A percentile compares a stretch with the other conserved stretches of the same genome.
Evolutionary conservation across 1,139 yeast species (phyloP).

Genomic region (Nakaseomyces delphensis): DNA sequence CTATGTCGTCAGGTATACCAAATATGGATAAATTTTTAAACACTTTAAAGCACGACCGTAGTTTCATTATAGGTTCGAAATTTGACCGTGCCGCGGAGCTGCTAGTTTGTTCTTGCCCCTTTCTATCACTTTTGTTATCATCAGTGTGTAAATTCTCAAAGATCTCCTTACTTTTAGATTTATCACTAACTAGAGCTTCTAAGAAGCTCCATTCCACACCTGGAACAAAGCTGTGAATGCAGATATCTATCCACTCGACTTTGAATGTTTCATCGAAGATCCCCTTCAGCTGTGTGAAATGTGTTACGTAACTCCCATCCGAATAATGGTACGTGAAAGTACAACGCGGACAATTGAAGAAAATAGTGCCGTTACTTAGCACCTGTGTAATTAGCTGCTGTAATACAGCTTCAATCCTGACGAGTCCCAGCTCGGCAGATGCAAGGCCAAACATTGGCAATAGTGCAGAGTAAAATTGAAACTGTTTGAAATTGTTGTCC

Average conservation of each 20-base stretch:
- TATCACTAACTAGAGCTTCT: slow-evolving; percentile 29
- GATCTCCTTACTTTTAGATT: slow-evolving; percentile 17
- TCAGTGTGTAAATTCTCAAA: slow-evolving; percentile 9
- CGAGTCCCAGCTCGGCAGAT: slow-evolving; percentile 46
- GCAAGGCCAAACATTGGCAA: slow-evolving; percentile 60
- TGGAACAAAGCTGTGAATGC: slow-evolving; percentile 38
- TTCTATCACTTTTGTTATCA: slow-evolving; percentile 4
- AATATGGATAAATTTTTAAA: slow-evolving; percentile 40
- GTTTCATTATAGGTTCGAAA: slow-evolving; percentile 24
- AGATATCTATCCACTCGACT: slow-evolving; percentile 65
- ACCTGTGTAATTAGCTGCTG: slow-evolving; percentile 62
- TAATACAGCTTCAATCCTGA: slow-evolving; percentile 48
- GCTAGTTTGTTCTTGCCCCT: not conserved
- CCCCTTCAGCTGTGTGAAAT: slow-evolving; percentile 51
- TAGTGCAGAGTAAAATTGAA: slow-evolving; percentile 54
- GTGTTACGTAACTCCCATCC: slow-evolving; percentile 64
- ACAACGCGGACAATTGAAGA: slow-evolving; percentile 52
- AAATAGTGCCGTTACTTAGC: slow-evolving; percentile 55
- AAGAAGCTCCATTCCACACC: slow-evolving; percentile 40
- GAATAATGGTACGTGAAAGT: slow-evolving; percentile 46
- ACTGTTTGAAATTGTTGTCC: slow-evolving; percentile 44
- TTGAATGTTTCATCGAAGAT: slow-evolving; percentile 53
- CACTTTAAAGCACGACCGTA: slow-evolving; percentile 34
- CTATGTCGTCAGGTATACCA: slow-evolving; percentile 57
- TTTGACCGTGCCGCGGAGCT: slow-evolving; percentile 11